Evolutionary conservation across 371 early-diverging fungal species (phyloP), one percentile per base, ranked within the genome.

Genomic region (Nematocida sp.): DNA sequence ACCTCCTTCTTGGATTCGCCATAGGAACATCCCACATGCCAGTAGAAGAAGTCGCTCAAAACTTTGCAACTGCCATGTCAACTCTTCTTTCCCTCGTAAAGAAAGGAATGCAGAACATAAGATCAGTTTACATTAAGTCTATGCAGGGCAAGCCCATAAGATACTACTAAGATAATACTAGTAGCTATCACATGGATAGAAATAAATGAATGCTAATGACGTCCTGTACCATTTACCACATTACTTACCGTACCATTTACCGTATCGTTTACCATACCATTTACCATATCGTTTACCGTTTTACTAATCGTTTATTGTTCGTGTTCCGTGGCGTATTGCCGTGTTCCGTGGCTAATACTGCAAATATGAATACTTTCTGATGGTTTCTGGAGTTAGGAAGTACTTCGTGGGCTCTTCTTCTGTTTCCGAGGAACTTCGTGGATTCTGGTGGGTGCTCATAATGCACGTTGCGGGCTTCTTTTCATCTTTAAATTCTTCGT

Each of bases 91-190:
- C 94, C 51, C 87, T 94, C 78, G 87, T 94, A 79, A 95, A 97
- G 91, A 97, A 95, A 89, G 89, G 93, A 88, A 92, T 93, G 92
- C 93, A 95, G 87, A 97, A 94, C 91, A 91, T 95, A 87, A 90
- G 90, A 87, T 92, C 93, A 80, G 88, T 95, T 83, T 92, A 88
- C 90, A 88, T 97, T 87, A 97, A 96, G 91, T 88, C 90, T 79
- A 87, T 92, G 83, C 95, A 95, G 92, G 93, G 93, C 86, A 89
- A 90, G 86, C 92, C 91, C 79, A 59, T 84, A 26, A 80, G 65
- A 57, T 60, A 81, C 63, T 80, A 82, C 69, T 82, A 82, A 81
- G 59, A 38, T 33, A 18, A 47, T 55, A 16, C 18, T 13, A 45
- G n/a, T n/a, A n/a, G n/a, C n/a, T n/a, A n/a, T n/a, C n/a, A n/a